phyloP scores from a whole-genome alignment of 345 rosid species.

The Anacardium occidentale region DNA sequence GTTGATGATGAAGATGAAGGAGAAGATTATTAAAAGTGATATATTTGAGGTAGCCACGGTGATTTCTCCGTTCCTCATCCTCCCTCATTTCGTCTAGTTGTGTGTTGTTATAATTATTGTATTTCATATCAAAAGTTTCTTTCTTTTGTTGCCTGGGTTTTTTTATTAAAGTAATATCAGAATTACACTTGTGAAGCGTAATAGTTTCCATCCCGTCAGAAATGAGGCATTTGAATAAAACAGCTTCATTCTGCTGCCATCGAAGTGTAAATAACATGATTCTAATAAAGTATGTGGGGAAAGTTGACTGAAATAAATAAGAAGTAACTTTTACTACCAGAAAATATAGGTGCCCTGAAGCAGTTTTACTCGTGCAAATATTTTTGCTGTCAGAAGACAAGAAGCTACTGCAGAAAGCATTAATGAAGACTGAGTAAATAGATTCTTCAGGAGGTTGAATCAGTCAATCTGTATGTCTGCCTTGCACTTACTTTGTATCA shows the following conservation, averaged over 20 bases:
- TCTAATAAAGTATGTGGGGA: not conserved
- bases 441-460: not conserved
- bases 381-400: not conserved
- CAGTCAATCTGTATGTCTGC: no score
- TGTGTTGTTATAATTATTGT: conserved; percentile 15
- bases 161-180: conserved; percentile 15
- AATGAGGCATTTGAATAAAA: conserved; percentile 18
- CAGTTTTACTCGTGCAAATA: not conserved
- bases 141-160: conserved; percentile 14
- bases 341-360: not conserved
- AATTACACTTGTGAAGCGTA: conserved; percentile 18
- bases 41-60: conserved; percentile 14
- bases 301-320: not conserved
- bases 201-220: conserved; percentile 4
- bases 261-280: not conserved
- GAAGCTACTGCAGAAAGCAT: not conserved
- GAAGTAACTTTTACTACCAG: not conserved
- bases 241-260: not conserved
- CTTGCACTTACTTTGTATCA: no score
- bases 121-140: conserved; percentile 5
- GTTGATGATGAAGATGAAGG: conserved; percentile 52
- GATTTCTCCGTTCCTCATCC: conserved; percentile 12
- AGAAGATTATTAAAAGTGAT: conserved; percentile 48
- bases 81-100: conserved; percentile 9
- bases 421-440: not conserved